Evolutionary conservation across 176 grass and related monocot genomes (phyloP).

Genomic region (Saccharum spontaneum): DNA sequence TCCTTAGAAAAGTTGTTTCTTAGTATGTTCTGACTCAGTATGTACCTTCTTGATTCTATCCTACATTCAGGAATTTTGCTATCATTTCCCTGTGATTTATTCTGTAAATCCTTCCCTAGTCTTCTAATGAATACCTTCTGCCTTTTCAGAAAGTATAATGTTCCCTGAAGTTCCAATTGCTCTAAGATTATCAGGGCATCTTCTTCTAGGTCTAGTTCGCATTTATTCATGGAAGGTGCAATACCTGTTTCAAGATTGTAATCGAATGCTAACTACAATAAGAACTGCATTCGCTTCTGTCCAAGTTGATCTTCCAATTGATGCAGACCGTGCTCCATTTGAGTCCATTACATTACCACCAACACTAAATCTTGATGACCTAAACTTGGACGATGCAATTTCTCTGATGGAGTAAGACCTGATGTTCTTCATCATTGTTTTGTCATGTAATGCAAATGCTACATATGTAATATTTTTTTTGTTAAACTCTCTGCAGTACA

Average conservation of each 20-base stretch:
- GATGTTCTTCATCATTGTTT: conserved; percentile 6
- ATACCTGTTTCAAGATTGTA: conserved; percentile 76
- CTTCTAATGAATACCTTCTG: background rate
- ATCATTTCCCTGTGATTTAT: background rate
- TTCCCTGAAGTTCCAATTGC: conserved; percentile 84
- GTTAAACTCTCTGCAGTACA: conserved; percentile 44
- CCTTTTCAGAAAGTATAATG: conserved; percentile 67
- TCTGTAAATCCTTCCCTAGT: background rate
- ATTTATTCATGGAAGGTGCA: conserved; percentile 98
- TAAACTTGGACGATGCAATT: conserved; percentile 69
- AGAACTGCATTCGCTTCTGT: conserved; percentile 54
- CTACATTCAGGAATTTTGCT: background rate
- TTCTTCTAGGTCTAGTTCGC: conserved; percentile 86
- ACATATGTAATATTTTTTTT: conserved; percentile 11
- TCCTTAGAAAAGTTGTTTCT: background rate
- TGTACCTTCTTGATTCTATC: background rate
- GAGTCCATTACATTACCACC: conserved; percentile 73
- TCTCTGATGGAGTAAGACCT: conserved; percentile 55
- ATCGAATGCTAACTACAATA: conserved; percentile 68
- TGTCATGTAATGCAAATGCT: background rate
- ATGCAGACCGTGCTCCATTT: conserved; percentile 54
- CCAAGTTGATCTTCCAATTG: conserved; percentile 62
- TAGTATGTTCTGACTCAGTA: background rate
- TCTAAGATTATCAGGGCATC: conserved; percentile 85
- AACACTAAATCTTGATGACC: conserved; percentile 66